Percentiles rank a stretch among this genome's conserved stretches.
Evolutionary conservation across 2,329 filamentous ascomycete genomes (phyloP).

Genomic region (Scolecobasidium constrictum): DNA sequence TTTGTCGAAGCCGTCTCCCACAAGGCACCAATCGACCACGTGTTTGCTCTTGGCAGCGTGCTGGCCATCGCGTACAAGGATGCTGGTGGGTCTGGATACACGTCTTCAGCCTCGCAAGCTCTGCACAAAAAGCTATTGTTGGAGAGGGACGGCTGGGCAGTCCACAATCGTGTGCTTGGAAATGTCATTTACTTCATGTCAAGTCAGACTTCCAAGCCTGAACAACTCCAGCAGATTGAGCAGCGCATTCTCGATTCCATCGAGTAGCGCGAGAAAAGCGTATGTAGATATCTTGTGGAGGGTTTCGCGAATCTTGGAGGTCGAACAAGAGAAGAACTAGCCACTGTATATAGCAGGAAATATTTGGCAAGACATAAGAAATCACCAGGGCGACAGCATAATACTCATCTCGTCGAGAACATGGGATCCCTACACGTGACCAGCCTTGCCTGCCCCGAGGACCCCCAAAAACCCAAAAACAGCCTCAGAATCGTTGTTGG

Average conservation of each 20-base stretch:
- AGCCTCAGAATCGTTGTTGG: no score
- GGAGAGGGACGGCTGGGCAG: conserved; percentile 29
- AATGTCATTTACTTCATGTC: conserved; percentile 54
- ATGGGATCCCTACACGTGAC: no score
- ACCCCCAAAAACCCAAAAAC: no score
- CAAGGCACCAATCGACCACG: conserved; percentile 45
- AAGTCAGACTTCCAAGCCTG: conserved; percentile 37
- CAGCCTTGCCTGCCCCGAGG: no score
- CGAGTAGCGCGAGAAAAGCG: no score
- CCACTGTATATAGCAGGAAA: no score
- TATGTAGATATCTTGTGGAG: no score
- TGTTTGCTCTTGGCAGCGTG: conserved; percentile 66
- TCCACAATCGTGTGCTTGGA: conserved; percentile 49
- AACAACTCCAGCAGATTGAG: conserved; percentile 12
- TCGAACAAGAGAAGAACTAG: no score
- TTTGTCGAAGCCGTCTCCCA: conserved; percentile 52
- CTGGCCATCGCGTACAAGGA: conserved; percentile 53
- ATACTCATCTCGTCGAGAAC: no score
- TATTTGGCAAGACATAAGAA: no score
- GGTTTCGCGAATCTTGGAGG: no score
- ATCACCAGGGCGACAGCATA: no score
- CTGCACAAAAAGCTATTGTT: conserved; percentile 40
- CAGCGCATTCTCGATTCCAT: conserved; percentile 1
- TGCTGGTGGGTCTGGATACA: conserved; percentile 41
- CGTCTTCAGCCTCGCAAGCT: conserved; percentile 42